phyloP scores from a whole-genome alignment of 768 basidiomycete species.

The Leucosporidium yakuticum region DNA sequence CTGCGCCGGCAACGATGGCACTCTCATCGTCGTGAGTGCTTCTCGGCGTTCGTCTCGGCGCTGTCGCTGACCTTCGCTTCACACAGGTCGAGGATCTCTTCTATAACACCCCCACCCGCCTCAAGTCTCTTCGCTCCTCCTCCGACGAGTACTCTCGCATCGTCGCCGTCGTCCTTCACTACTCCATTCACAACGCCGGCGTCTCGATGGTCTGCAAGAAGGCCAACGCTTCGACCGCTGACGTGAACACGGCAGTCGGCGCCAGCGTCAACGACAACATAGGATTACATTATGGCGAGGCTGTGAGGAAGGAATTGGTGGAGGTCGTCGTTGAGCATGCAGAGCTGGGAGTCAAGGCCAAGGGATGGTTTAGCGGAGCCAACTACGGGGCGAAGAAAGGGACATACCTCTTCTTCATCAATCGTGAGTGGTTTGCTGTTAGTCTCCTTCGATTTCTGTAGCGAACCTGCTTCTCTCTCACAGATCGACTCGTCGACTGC shows the following conservation, averaged over 20 bases:
- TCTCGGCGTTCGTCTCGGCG: conserved; percentile 1
- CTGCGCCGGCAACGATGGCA: conserved; percentile 90
- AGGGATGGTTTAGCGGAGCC: conserved; percentile 72
- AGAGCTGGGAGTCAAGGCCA: conserved; percentile 61
- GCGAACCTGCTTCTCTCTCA: neutral
- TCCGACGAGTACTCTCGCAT: conserved; percentile 91
- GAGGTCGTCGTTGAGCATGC: conserved; percentile 44
- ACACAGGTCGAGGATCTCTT: conserved; percentile 87
- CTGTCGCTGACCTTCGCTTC: neutral
- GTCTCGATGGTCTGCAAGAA: conserved; percentile 90
- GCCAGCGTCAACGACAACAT: conserved; percentile 66
- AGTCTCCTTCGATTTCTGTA: neutral
- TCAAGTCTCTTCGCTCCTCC: conserved; percentile 71
- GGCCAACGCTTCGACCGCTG: conserved; percentile 16
- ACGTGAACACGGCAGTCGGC: conserved; percentile 42
- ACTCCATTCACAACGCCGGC: conserved; percentile 86
- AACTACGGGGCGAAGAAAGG: conserved; percentile 86
- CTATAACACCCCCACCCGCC: conserved; percentile 81
- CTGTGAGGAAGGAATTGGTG: conserved; percentile 68
- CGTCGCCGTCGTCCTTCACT: conserved; percentile 83
- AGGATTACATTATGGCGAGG: conserved; percentile 69
- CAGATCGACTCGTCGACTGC: conserved; percentile 90
- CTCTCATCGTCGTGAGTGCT: conserved; percentile 65
- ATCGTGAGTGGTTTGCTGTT: conserved; percentile 76
- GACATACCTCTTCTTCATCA: conserved; percentile 84